Evolutionary conservation across 805 yeast species (phyloP).

Genomic region (Pichia scutulata): DNA sequence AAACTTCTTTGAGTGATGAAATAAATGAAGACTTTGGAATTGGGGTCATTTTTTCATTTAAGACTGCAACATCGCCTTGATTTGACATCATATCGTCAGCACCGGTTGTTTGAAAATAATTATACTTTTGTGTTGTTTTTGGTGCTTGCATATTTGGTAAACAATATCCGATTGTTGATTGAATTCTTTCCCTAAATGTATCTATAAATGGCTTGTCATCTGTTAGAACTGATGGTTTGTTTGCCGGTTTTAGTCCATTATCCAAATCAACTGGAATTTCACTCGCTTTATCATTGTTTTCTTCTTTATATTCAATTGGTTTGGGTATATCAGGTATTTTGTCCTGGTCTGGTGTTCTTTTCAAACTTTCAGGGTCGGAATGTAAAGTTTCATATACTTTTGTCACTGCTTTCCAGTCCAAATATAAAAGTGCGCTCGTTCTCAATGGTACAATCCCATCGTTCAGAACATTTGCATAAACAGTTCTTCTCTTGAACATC

Average conservation of each 20-base stretch:
- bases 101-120: constrained; percentile 25
- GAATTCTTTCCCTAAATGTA: constrained; percentile 25
- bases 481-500: constrained; percentile 60
- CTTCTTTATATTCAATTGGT: not conserved
- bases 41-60: constrained; percentile 7
- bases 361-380: constrained; percentile 3
- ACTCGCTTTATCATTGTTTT: constrained; percentile 15
- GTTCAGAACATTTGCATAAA: constrained; percentile 83
- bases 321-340: not conserved
- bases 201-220: constrained; percentile 1
- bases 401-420: constrained; percentile 75
- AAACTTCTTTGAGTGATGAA: constrained; percentile 67
- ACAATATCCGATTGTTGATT: constrained; percentile 38
- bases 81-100: constrained; percentile 7
- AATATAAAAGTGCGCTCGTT: constrained; percentile 75
- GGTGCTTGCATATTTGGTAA: constrained; percentile 26
- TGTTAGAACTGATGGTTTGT: not conserved
- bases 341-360: not conserved
- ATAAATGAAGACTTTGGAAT: constrained; percentile 71
- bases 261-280: constrained; percentile 27
- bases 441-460: constrained; percentile 96
- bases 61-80: constrained; percentile 2
- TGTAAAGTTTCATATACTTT: constrained; percentile 33
- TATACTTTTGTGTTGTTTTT: constrained; percentile 18
- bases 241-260: constrained; percentile 2